Evolutionary conservation across 345 rosid species (phyloP).

Genomic region (Boechera retrofracta): DNA sequence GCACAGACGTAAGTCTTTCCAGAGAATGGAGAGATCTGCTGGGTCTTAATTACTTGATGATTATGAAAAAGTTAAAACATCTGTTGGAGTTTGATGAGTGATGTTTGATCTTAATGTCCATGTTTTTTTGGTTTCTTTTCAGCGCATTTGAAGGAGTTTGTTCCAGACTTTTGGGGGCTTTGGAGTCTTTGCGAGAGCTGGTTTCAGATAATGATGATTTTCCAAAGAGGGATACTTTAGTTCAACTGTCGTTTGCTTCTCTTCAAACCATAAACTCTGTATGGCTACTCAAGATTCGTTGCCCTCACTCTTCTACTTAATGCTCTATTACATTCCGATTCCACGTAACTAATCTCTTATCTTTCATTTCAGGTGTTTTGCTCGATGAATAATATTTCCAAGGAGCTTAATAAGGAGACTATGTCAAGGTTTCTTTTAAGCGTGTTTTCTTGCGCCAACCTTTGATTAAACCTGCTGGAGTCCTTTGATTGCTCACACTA

Average conservation of each 20-base stretch:
- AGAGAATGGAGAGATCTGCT: constrained; percentile 7
- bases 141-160: constrained; percentile 77
- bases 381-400: constrained; percentile 54
- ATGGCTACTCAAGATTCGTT: constrained; percentile 41
- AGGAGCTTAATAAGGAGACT: constrained; percentile 59
- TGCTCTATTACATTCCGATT: constrained; percentile 3
- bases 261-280: constrained; percentile 66
- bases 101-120: constrained; percentile 27
- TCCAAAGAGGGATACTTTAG: constrained; percentile 55
- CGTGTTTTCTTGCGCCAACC: not conserved
- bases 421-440: constrained; percentile 62
- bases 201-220: constrained; percentile 43
- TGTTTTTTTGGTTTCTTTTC: constrained; percentile 41
- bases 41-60: constrained; percentile 22
- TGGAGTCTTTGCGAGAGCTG: constrained; percentile 68
- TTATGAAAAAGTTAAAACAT: constrained; percentile 21
- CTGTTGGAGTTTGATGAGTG: constrained; percentile 26
- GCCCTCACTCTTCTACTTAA: not conserved
- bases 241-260: constrained; percentile 59
- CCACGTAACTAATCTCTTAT: constrained; percentile 21
- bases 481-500: constrained; percentile 22
- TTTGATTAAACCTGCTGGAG: constrained; percentile 7
- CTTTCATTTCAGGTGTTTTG: constrained; percentile 64
- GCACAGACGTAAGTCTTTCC: constrained; percentile 72
- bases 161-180: constrained; percentile 57